phyloP scores from a whole-genome alignment of 202 grass and related monocot genomes.

The Musa balbisiana region DNA sequence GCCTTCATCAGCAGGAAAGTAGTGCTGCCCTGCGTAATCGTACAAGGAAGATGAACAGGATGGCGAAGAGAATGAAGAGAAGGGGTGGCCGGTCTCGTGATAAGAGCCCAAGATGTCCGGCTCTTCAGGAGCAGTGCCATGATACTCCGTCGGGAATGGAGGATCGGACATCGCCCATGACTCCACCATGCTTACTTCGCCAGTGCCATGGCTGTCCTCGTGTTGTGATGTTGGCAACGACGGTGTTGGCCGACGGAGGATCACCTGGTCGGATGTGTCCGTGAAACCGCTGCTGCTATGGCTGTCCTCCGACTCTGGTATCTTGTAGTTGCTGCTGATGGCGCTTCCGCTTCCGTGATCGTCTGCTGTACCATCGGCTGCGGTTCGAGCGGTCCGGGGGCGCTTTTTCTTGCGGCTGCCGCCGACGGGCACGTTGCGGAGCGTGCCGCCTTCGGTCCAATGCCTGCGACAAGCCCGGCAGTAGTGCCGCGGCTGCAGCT shows the following conservation, averaged over 20 bases:
- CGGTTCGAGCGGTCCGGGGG: background rate
- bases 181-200: background rate
- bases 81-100: background rate
- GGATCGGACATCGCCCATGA: background rate
- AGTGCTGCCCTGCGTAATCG: background rate
- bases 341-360: background rate
- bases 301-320: too few species aligned
- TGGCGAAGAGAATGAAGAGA: conserved; percentile 3
- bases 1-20: background rate
- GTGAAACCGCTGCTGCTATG: too few species aligned
- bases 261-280: background rate
- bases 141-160: background rate
- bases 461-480: conserved; percentile 36
- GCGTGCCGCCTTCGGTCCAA: conserved; percentile 38
- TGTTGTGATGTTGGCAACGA: too few species aligned
- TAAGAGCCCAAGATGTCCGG: background rate
- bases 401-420: conserved; percentile 37
- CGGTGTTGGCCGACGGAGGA: background rate
- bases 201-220: too few species aligned
- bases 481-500: conserved; percentile 37
- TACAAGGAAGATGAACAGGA: background rate
- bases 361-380: background rate
- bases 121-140: background rate
- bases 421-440: conserved; percentile 39
- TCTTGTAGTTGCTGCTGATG: background rate